Evolutionary conservation across 257 asterid species (phyloP).

Genomic region (Eustoma russellianum): DNA sequence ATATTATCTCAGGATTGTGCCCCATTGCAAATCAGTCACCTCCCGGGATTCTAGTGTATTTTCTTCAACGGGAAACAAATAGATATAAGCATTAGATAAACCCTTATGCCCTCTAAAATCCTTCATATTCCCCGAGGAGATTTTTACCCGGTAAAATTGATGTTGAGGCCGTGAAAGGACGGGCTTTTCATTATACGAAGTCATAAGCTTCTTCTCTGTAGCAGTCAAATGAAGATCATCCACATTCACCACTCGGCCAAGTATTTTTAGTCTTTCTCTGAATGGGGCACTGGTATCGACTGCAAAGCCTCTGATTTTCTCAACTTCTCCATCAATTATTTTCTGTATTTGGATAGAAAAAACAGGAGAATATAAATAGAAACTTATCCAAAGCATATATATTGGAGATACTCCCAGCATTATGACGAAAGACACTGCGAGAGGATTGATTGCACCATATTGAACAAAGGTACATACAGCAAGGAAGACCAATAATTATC

Average conservation of each 20-base stretch:
- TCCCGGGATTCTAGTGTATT: too few relatives aligned
- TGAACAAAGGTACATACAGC: too few relatives aligned
- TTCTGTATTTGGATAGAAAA: constrained; percentile 33
- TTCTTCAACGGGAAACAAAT: background rate
- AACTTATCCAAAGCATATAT: too few relatives aligned
- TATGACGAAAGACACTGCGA: too few relatives aligned
- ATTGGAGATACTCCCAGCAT: background rate
- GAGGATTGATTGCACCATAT: too few relatives aligned
- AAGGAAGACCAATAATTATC: constrained; percentile 1
- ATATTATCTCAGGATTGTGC: too few relatives aligned
- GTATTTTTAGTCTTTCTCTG: constrained; percentile 77
- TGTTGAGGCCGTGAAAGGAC: constrained; percentile 95
- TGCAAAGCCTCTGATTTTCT: constrained; percentile 71
- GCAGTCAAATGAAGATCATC: constrained; percentile 65
- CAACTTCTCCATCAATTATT: constrained; percentile 61
- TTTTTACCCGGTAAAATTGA: constrained; percentile 67
- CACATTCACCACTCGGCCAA: constrained; percentile 60
- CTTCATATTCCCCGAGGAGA: background rate
- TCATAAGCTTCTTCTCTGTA: constrained; percentile 85
- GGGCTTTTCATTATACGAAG: constrained; percentile 88
- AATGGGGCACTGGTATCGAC: constrained; percentile 56
- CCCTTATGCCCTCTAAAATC: background rate
- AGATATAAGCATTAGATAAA: background rate
- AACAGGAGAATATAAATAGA: constrained; percentile 2
- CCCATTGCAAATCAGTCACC: too few relatives aligned